These are phyloP conservation scores for Alopecurus myosuroides DNA, from an alignment of 176 grass and related monocot species.

Conservation along the genomic window DNA sequence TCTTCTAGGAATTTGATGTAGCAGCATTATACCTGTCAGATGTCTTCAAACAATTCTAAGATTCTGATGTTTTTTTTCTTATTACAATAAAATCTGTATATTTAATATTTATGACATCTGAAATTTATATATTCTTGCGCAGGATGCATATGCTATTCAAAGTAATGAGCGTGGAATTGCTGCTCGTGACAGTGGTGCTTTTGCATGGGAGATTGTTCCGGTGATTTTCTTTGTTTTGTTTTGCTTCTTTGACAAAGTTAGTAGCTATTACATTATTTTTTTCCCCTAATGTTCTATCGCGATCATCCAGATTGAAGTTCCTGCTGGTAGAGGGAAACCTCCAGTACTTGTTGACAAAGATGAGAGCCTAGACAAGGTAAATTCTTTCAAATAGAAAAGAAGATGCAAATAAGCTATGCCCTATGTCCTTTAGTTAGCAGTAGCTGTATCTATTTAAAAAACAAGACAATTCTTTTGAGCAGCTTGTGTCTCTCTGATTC, in stretches of 20 bases:
- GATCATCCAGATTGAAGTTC: conserved; percentile 72
- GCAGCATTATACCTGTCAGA: background rate
- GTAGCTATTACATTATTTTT: background rate
- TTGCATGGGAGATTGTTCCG: conserved; percentile 88
- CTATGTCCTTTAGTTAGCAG: background rate
- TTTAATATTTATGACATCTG: background rate
- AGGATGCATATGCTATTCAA: conserved; percentile 92
- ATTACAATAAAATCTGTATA: background rate
- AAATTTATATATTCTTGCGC: conserved; percentile 19
- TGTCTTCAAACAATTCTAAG: background rate
- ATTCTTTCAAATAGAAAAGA: background rate
- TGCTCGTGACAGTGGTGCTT: conserved; percentile 75
- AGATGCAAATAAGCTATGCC: background rate
- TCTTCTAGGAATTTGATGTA: background rate
- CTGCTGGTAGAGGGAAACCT: conserved; percentile 79
- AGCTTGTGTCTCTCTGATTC: background rate
- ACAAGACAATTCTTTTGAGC: background rate
- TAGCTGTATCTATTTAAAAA: background rate
- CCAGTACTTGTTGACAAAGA: conserved; percentile 69
- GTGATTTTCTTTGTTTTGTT: conserved; percentile 34
- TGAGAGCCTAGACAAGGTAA: conserved; percentile 89
- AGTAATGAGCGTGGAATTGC: conserved; percentile 94
- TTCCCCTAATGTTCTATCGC: conserved; percentile 22
- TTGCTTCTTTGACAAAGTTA: background rate
- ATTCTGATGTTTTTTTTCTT: background rate